Evolutionary conservation across 257 asterid genomes (phyloP).

Genomic region (Thymus quinquecostatus): DNA sequence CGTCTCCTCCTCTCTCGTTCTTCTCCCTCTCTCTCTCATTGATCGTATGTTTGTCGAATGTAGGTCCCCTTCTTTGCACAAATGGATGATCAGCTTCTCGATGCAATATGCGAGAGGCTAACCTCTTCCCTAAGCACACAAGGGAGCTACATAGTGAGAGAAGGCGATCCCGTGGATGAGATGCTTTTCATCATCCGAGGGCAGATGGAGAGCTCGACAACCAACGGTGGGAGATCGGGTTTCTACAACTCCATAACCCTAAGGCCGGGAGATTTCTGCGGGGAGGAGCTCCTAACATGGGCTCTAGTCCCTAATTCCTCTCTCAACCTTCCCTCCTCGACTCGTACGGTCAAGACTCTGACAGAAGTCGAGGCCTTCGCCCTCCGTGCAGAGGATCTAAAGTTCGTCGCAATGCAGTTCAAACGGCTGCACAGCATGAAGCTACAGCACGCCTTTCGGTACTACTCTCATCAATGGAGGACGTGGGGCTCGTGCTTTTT

Average conservation of each 20-base stretch:
- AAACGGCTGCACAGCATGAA: constrained; percentile 90
- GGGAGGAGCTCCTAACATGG: constrained; percentile 95
- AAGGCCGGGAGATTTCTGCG: constrained; percentile 87
- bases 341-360: constrained; percentile 72
- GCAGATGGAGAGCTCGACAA: constrained; percentile 84
- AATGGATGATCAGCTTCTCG: constrained; percentile 92
- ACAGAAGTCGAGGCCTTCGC: constrained; percentile 93
- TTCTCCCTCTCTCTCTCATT: background rate
- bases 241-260: constrained; percentile 86
- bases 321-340: constrained; percentile 78
- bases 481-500: constrained; percentile 89
- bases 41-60: too few species aligned
- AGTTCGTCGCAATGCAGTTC: constrained; percentile 76
- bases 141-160: constrained; percentile 68
- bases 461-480: constrained; percentile 93
- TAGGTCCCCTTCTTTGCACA: constrained; percentile 92
- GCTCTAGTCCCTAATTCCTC: constrained; percentile 79
- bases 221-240: constrained; percentile 87
- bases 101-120: constrained; percentile 87
- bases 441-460: constrained; percentile 88
- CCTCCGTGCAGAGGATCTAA: constrained; percentile 90
- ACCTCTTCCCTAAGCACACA: constrained; percentile 75
- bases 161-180: constrained; percentile 89
- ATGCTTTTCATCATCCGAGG: constrained; percentile 91
- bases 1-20: background rate